These are phyloP conservation scores for Vigna radiata DNA, from an alignment of 306 rosid genomes.

Conservation along the genomic window DNA sequence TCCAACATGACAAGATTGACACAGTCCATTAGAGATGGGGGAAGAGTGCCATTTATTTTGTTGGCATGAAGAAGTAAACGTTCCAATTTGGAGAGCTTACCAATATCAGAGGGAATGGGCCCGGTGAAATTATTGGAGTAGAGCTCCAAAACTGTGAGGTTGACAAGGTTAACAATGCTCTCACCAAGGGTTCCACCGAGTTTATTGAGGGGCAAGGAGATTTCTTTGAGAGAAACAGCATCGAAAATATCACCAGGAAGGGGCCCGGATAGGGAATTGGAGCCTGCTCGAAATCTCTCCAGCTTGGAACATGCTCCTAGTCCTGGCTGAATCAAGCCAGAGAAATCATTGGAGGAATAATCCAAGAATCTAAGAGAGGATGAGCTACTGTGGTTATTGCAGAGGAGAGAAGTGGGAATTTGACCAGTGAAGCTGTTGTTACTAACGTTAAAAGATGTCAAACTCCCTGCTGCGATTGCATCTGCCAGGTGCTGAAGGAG, in stretches of 20 bases:
- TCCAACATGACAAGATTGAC: conserved; percentile 64
- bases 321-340: conserved; percentile 53
- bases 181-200: conserved; percentile 59
- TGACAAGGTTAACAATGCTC: conserved; percentile 53
- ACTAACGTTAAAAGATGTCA: conserved; percentile 71
- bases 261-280: conserved; percentile 60
- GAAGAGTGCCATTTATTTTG: conserved; percentile 65
- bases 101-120: conserved; percentile 62
- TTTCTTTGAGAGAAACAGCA: conserved; percentile 49
- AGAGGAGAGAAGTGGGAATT: conserved; percentile 59
- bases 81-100: conserved; percentile 64
- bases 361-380: conserved; percentile 60
- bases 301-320: conserved; percentile 66
- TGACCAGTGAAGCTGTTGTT: conserved; percentile 71
- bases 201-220: conserved; percentile 65
- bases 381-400: conserved; percentile 40
- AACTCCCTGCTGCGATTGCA: conserved; percentile 42
- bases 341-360: conserved; percentile 64
- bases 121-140: conserved; percentile 65
- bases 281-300: conserved; percentile 72
- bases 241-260: conserved; percentile 65
- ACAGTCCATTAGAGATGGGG: conserved; percentile 65
- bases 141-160: conserved; percentile 70
- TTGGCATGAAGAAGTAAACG: conserved; percentile 64
- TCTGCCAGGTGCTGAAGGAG: conserved; percentile 46